phyloP scores from a whole-genome alignment of 2,329 filamentous ascomycete genomes.

The Fulvia fulva region DNA sequence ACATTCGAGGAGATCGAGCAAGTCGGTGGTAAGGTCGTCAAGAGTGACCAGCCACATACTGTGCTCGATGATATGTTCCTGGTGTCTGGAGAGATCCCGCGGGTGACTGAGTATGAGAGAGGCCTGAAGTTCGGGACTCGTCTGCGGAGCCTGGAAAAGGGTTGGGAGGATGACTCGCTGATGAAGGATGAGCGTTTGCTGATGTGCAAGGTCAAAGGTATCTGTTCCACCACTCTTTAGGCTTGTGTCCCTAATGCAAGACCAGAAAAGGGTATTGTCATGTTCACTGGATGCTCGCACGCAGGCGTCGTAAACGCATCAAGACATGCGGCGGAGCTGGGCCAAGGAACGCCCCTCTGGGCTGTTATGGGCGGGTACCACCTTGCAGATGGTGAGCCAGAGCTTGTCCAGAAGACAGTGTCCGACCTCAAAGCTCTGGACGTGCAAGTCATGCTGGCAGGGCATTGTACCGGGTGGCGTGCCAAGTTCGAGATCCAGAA shows the following conservation, averaged over 20 bases:
- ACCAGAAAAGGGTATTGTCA: conserved; percentile 26
- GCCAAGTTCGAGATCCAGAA: conserved; percentile 28
- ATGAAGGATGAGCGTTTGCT: conserved; percentile 26
- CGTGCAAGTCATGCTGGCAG: conserved; percentile 22
- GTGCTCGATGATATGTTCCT: conserved; percentile 23
- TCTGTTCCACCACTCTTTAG: background rate
- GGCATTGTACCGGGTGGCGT: conserved; percentile 30
- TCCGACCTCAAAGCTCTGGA: conserved; percentile 23
- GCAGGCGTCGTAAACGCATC: conserved; percentile 29
- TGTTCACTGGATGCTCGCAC: conserved; percentile 30
- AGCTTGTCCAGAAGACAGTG: conserved; percentile 20
- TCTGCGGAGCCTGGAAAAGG: conserved; percentile 8
- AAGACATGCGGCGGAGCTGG: conserved; percentile 21
- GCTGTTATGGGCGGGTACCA: conserved; percentile 31
- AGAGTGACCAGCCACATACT: conserved; percentile 21
- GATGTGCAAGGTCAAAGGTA: conserved; percentile 31
- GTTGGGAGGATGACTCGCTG: conserved; percentile 21
- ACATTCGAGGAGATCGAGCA: conserved; percentile 27
- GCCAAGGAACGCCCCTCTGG: conserved; percentile 23
- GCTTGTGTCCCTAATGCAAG: background rate
- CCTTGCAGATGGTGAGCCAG: conserved; percentile 26
- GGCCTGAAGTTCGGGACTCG: conserved; percentile 25
- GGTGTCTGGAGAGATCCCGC: conserved; percentile 28
- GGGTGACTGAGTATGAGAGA: conserved; percentile 24
- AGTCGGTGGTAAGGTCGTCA: conserved; percentile 22